Conservation (phyloP, 768 basidiomycete species). For the Suillus americanus region DNA sequence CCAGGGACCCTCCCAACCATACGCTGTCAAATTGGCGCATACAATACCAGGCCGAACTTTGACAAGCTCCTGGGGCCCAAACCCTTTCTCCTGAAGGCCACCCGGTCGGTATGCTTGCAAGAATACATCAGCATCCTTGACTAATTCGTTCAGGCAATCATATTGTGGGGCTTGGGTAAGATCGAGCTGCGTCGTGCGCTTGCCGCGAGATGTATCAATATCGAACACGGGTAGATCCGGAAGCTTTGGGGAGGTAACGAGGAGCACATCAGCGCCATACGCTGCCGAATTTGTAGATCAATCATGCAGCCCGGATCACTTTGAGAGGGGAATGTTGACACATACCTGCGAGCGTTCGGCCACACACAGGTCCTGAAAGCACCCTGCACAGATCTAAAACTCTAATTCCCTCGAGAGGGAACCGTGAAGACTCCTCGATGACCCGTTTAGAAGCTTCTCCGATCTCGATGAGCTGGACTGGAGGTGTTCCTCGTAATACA, state of each 20-base stretch:
- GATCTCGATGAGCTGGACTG: conserved; percentile 46
- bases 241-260: conserved; percentile 54
- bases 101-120: conserved; percentile 61
- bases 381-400: conserved; percentile 62
- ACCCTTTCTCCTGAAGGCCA: conserved; percentile 47
- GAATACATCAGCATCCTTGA: conserved; percentile 52
- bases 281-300: conserved; percentile 27
- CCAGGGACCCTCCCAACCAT: conserved; percentile 62
- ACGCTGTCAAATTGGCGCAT: conserved; percentile 53
- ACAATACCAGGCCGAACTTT: conserved; percentile 45
- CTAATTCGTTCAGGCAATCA: conserved; percentile 35
- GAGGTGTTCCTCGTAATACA: conserved; percentile 38
- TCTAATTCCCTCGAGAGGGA: conserved; percentile 49
- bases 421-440: conserved; percentile 6
- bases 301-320: background rate
- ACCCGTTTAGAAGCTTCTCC: conserved; percentile 44
- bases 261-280: conserved; percentile 57
- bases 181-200: conserved; percentile 62
- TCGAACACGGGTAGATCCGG: conserved; percentile 53
- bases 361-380: conserved; percentile 57
- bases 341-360: conserved; percentile 55
- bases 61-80: conserved; percentile 43
- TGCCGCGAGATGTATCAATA: conserved; percentile 60
- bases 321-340: background rate
- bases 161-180: conserved; percentile 35